Conservation (phyloP, 768 basidiomycete genomes). For the Lactarius trivialis region DNA sequence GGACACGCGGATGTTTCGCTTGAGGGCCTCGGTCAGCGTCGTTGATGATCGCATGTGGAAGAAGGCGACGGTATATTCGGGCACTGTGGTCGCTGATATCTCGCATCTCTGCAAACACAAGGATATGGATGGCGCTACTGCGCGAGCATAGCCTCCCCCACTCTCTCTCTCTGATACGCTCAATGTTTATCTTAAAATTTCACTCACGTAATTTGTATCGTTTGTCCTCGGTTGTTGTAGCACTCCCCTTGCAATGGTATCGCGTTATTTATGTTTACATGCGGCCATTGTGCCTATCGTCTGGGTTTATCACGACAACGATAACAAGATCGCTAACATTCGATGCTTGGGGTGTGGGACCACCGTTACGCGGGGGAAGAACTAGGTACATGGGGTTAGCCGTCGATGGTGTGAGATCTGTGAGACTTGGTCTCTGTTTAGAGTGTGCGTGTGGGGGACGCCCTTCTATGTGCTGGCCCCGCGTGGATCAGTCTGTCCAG, state of each 20-base stretch:
- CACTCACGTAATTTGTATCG: neutral
- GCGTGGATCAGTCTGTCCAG: neutral
- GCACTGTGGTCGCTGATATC: slow-evolving; percentile 21
- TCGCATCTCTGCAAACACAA: slow-evolving; percentile 21
- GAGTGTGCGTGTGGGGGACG: neutral
- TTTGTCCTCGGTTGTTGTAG: neutral
- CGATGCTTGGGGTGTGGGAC: no score
- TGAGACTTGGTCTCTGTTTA: slow-evolving; percentile 4
- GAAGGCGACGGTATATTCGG: slow-evolving; percentile 16
- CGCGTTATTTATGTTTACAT: neutral
- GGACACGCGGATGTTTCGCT: slow-evolving; percentile 22
- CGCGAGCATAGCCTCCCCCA: slow-evolving; percentile 3
- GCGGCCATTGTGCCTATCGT: no score
- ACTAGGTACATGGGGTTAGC: neutral
- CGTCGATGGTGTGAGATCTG: slow-evolving; percentile 16
- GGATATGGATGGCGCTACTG: slow-evolving; percentile 21
- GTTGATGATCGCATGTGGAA: slow-evolving; percentile 22
- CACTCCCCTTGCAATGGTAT: neutral
- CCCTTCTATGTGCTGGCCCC: slow-evolving; percentile 5
- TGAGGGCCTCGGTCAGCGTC: slow-evolving; percentile 13
- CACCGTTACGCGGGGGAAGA: neutral
- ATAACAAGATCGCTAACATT: no score
- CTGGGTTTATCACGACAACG: no score
- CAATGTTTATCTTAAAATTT: neutral
- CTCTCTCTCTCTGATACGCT: neutral